Conservation (phyloP, 164 flowering plant genomes). For the Buxus sempervirens region DNA sequence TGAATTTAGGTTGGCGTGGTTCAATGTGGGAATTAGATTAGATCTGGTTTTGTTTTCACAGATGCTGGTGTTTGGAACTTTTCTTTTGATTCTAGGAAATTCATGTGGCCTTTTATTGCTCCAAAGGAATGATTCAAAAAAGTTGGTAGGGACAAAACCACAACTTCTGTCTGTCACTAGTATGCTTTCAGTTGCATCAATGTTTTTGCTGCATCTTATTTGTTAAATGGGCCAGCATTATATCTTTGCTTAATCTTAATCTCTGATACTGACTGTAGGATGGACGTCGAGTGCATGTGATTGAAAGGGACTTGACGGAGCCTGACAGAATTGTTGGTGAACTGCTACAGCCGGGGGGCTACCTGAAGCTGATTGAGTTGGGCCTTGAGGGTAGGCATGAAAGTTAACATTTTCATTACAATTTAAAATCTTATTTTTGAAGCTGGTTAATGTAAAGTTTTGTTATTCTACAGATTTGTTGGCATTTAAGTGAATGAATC, state of each 20-base stretch:
- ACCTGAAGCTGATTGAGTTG: constrained; percentile 78
- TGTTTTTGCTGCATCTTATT: background rate
- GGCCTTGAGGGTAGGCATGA: constrained; percentile 69
- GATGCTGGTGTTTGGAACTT: no score
- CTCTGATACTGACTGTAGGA: constrained; percentile 42
- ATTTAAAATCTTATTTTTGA: background rate
- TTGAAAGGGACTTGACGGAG: constrained; percentile 88
- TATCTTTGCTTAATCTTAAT: background rate
- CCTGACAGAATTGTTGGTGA: constrained; percentile 97
- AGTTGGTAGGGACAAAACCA: no score
- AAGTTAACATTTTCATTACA: background rate
- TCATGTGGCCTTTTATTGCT: no score
- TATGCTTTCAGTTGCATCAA: background rate
- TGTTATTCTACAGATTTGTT: background rate
- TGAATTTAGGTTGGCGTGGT: no score
- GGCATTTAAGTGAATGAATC: background rate
- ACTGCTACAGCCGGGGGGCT: constrained; percentile 93
- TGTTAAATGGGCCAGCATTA: background rate
- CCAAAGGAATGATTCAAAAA: no score
- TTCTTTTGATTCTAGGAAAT: no score
- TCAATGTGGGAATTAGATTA: no score
- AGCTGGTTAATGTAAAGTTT: background rate
- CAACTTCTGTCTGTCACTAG: no score
- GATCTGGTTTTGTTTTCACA: no score
- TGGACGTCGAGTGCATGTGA: constrained; percentile 79